Evolutionary conservation across 1,284 basidiomycete genomes (phyloP), one percentile per base, ranked within the genome.

Genomic region (Porphyrellus sp.): DNA sequence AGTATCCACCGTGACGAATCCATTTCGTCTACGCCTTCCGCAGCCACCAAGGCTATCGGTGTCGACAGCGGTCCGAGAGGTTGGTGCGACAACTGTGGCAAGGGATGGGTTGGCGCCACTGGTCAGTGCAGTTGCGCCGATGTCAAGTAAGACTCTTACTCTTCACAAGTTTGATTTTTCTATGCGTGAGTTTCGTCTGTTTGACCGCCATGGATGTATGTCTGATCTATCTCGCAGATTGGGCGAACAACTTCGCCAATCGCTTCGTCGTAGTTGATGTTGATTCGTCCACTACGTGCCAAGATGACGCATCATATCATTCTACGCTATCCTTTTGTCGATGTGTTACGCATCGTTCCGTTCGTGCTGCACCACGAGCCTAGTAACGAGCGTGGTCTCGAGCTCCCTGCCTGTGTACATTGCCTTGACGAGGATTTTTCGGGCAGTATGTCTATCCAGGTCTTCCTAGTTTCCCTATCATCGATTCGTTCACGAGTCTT

Each of bases 1-100:
- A 89, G 88, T 56, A 91, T 94, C 57, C 91, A 94, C 64, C 85
- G 86, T 37, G 83, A 86, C 51, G 85, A 85, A 43, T 73, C 77
- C 8, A 64, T 78, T 8, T 64, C 70, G 49, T 69, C 73, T 18
- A 70, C 72, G 3, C 69, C 75, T 21, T 71, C 73, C 21, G 72
- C 75, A 6, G 59, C 62, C 6, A 70, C 70, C 21, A 79, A 77
- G 47, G 65, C 74, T 11, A 81, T 89, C 37, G 85, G 86, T 37
- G 82, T 88, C 30, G 80, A 81, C 52, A 77, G 76, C 51, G 84
- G 79, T 15, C 65, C 70, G 28, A 77, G 89, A 34, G 69, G 71
- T 20, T 89, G 89, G 85, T 91, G 89, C 57, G 83, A 89, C 38
- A 70, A 70, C 31, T 91, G 89, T 63, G 89, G 89, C 54, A 86